Base-by-base conservation (phyloP, 2,329 filamentous ascomycete species). In the Botrytis pseudocinerea region DNA sequence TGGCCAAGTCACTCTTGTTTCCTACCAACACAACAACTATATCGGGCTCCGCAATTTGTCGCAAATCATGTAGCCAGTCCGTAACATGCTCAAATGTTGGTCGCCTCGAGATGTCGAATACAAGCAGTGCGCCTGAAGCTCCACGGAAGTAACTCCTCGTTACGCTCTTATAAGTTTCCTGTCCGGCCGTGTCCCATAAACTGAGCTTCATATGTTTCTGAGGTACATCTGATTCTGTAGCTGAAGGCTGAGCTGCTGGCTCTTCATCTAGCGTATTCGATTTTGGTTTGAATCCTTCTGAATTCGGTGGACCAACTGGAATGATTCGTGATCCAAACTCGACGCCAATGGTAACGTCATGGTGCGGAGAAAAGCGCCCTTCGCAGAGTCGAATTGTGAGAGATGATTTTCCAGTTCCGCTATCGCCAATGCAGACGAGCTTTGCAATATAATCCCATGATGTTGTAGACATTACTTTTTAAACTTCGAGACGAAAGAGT, bases 361-460 rank as follows among this genome's bases (percentile, higher is more conserved):
- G 95, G 82, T 96, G 93, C 71, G 93, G 89, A 72, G 93, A 94
- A 86, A 98, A 98, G 82, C 95, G 93, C 79, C 95, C 95, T 87
- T 98, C 95, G 85, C 95, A 98, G 76, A 98, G 93, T 76, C 95
- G 93, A 82, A 98, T 95, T 73, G 95, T 97, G 78, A 98, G 89
- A 83, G 93, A 90, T 75, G 94, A 97, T 87, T 99, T 99, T 80
- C 96, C 96, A 81, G 94, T 97, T 82, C 95, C 96, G 63, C 93
- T 96, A 85, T 98, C 96, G 82, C 96, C 96, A 80, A 99, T 94
- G 85, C 94, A 97, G 81, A 98, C 95, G 79, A 99, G 93, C 85
- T 99, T 99, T 83, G 95, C 95, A 82, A 98, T 99, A 86, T 97
- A 98, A 85, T 98, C 94, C 95, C 95, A 98, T 83, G 94, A 92